Percentiles rank a stretch among this genome's conserved stretches.
phyloP scores from a whole-genome alignment of 2,329 filamentous ascomycete species.

The Xylariaceae sp. region DNA sequence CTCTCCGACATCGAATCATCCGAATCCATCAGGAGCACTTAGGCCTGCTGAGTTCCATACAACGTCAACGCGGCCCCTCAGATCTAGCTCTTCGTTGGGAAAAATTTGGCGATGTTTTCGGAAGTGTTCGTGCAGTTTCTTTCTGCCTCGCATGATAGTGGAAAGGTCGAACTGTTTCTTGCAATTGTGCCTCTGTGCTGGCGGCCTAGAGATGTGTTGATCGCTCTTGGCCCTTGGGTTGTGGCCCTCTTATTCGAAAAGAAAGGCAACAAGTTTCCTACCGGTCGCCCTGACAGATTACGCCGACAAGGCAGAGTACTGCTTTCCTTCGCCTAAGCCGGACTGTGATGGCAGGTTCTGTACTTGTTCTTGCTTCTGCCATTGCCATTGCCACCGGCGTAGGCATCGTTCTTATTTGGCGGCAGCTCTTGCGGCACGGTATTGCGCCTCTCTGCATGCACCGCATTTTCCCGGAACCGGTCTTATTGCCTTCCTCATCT shows the following conservation, averaged over 20 bases:
- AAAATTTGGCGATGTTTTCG: too few relatives aligned
- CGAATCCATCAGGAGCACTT: background rate
- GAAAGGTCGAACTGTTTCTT: background rate
- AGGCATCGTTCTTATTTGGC: background rate
- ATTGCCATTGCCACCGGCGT: background rate
- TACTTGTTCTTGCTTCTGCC: background rate
- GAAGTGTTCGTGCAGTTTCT: too few relatives aligned
- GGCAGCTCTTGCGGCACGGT: background rate
- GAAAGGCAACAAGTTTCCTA: background rate
- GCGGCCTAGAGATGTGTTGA: background rate
- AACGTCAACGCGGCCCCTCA: background rate
- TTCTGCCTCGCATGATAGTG: too few relatives aligned
- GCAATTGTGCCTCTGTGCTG: slow-evolving; percentile 4
- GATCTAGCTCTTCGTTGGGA: background rate
- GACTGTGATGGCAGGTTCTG: background rate
- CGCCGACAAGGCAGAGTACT: background rate
- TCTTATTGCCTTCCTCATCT: slow-evolving; percentile 17
- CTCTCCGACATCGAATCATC: background rate
- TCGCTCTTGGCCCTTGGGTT: background rate
- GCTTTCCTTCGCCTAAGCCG: background rate
- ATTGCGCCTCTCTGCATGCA: slow-evolving; percentile 1
- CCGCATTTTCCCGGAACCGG: slow-evolving; percentile 24
- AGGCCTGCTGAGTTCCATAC: background rate
- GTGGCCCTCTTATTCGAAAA: background rate
- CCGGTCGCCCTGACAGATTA: background rate